These are phyloP conservation scores for Mesotaenium endlicherianum DNA, from an alignment of 139 green algal species.

Conservation along the genomic window DNA sequence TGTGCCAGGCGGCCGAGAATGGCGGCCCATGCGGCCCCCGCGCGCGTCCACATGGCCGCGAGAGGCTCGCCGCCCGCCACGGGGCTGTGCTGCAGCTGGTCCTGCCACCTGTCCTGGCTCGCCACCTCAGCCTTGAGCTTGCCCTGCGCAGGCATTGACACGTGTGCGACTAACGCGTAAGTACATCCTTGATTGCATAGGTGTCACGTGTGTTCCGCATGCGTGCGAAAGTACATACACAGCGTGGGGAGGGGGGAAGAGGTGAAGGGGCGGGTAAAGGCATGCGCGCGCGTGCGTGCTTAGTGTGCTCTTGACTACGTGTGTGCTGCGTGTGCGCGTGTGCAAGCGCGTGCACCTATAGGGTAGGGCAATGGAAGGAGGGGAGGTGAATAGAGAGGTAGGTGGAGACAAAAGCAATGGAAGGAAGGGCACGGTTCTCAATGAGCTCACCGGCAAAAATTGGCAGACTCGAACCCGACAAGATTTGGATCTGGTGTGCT, in stretches of 20 bases:
- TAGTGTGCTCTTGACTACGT: no score
- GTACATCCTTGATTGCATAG: neutral
- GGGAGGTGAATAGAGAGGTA: no score
- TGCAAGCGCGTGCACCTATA: no score
- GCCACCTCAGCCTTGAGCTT: neutral
- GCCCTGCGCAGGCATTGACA: neutral
- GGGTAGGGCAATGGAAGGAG: no score
- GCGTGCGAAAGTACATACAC: neutral
- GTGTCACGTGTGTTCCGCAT: neutral
- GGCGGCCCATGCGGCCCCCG: conserved; percentile 12
- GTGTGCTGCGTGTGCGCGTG: no score
- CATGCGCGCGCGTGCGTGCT: no score
- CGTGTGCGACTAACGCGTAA: neutral
- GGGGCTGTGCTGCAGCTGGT: neutral
- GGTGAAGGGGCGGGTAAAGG: neutral
- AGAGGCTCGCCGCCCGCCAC: neutral
- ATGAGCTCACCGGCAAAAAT: no score
- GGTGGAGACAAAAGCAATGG: no score
- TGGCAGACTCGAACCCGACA: no score
- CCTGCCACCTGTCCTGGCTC: conserved; percentile 14
- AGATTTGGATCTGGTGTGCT: no score
- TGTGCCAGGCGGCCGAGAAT: conserved; percentile 8
- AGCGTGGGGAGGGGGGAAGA: neutral
- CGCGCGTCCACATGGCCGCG: conserved; percentile 6
- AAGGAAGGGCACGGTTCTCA: no score